Evolutionary conservation across 2,329 filamentous ascomycete genomes (phyloP).

Genomic region (Verticillium nonalfalfae): DNA sequence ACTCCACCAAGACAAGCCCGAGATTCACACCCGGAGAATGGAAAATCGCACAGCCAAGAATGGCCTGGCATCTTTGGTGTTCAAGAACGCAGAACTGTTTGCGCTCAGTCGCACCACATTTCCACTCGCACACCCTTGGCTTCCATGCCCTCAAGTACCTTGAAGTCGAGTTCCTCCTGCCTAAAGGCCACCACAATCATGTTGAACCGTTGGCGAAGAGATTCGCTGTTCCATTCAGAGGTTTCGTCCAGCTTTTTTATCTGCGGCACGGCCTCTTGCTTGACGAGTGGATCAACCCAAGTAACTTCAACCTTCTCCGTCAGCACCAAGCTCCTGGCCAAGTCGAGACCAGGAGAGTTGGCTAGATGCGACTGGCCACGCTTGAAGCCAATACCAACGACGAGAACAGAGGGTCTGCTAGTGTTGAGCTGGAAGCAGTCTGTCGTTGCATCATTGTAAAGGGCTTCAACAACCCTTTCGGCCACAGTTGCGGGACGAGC

Average conservation of each 20-base stretch:
- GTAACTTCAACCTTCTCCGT: conserved; percentile 30
- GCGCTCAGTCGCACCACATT: conserved; percentile 26
- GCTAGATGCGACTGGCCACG: conserved; percentile 37
- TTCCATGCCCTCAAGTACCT: conserved; percentile 25
- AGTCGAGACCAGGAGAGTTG: conserved; percentile 39
- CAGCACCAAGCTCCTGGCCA: conserved; percentile 28
- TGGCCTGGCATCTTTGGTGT: neutral
- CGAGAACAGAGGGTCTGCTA: conserved; percentile 25
- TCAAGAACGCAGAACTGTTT: neutral
- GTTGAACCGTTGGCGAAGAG: conserved; percentile 29
- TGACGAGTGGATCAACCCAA: conserved; percentile 37
- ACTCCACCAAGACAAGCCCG: neutral
- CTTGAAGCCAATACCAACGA: conserved; percentile 45
- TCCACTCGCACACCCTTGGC: conserved; percentile 24
- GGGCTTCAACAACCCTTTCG: conserved; percentile 4
- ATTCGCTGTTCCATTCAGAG: conserved; percentile 27
- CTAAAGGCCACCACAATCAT: conserved; percentile 36
- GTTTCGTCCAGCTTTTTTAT: conserved; percentile 27
- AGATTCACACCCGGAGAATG: neutral
- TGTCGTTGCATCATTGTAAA: neutral
- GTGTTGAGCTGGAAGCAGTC: conserved; percentile 2
- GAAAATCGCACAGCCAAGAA: neutral
- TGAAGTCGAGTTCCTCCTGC: conserved; percentile 34
- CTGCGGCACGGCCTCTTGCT: conserved; percentile 31
- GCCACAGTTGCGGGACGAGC: conserved; percentile 22